Percentiles rank a stretch among this genome's conserved stretches.
Conservation (phyloP, 2,329 filamentous ascomycete genomes). For the Pseudogymnoascus sp. region DNA sequence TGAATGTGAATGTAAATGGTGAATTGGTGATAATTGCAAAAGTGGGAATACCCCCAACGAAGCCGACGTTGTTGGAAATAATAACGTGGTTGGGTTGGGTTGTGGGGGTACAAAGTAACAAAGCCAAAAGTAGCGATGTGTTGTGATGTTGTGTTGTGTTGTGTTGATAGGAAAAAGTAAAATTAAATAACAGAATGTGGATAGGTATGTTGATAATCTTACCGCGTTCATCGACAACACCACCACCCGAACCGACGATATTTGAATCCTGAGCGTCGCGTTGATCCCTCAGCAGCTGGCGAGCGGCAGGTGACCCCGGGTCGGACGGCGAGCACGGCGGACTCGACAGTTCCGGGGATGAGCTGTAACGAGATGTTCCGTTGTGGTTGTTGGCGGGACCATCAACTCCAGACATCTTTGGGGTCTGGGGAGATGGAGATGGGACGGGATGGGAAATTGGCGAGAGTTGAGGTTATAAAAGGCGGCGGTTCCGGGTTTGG, state of each 20-base stretch:
- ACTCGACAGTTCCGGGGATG: conserved; percentile 43
- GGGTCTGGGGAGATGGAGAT: not conserved
- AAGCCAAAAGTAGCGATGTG: not conserved
- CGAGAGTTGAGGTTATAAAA: not conserved
- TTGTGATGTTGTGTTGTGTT: not conserved
- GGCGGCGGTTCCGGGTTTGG: no score
- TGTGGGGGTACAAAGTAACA: not conserved
- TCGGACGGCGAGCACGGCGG: conserved; percentile 44
- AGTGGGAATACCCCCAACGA: not conserved
- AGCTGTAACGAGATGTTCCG: conserved; percentile 12
- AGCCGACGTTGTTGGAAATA: not conserved
- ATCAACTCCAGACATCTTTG: not conserved
- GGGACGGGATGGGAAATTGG: not conserved
- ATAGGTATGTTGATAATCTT: not conserved
- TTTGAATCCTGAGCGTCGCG: conserved; percentile 15
- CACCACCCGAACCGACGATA: conserved; percentile 20
- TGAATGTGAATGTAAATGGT: not conserved
- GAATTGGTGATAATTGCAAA: not conserved
- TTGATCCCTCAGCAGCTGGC: not conserved
- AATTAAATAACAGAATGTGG: not conserved
- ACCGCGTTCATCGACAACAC: conserved; percentile 10
- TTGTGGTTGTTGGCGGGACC: not conserved
- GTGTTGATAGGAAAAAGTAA: not conserved
- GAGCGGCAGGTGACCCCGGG: conserved; percentile 33
- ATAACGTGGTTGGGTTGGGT: not conserved